phyloP scores from a whole-genome alignment of 345 rosid genomes.

The Aquilaria malaccensis region DNA sequence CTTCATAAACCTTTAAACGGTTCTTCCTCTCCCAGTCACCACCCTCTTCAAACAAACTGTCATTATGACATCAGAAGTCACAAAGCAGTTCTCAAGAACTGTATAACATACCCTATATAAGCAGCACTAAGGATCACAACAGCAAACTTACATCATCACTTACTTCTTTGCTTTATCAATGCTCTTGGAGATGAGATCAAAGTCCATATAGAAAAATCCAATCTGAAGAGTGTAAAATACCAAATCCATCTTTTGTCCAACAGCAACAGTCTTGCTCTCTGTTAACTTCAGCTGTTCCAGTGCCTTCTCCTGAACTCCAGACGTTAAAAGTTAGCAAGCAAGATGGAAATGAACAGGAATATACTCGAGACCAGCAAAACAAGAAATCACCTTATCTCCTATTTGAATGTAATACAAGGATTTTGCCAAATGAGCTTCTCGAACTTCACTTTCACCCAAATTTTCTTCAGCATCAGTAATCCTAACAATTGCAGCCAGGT shows the following conservation, averaged over 20 bases:
- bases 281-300: conserved; percentile 90
- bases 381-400: conserved; percentile 66
- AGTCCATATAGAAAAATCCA: conserved; percentile 93
- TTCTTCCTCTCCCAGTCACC: conserved; percentile 99
- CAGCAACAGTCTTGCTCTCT: conserved; percentile 97
- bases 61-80: conserved; percentile 8
- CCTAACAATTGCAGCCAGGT: conserved; percentile 32
- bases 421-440: conserved; percentile 97
- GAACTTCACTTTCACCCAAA: conserved; percentile 96
- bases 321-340: conserved; percentile 4
- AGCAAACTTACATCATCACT: conserved; percentile 13
- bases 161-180: conserved; percentile 97
- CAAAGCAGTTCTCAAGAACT: not conserved
- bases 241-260: conserved; percentile 97
- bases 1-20: conserved; percentile 94
- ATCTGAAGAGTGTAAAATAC: conserved; percentile 84
- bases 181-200: conserved; percentile 87
- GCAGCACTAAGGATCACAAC: conserved; percentile 6
- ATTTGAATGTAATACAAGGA: conserved; percentile 78
- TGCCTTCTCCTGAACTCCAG: conserved; percentile 67
- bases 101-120: conserved; percentile 2
- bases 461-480: conserved; percentile 98
- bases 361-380: conserved; percentile 4
- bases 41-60: conserved; percentile 98
- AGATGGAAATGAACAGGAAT: conserved; percentile 2